phyloP scores from a whole-genome alignment of 495 filamentous ascomycete species.

The Usnea hakonensis region DNA sequence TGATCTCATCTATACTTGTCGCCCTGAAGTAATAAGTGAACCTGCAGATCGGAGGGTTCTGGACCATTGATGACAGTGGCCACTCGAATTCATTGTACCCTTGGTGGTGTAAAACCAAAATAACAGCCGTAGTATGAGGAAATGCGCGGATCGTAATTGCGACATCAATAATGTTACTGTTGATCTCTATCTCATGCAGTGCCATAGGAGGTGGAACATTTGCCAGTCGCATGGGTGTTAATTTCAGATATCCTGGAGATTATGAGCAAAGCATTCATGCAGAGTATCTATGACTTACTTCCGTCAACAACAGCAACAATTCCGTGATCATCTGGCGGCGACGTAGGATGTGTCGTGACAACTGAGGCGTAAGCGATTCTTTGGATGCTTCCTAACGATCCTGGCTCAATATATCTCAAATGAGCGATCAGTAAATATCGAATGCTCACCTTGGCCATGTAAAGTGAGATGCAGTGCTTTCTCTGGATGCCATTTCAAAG shows the following conservation, averaged over 20 bases:
- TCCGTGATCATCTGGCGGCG: conserved; percentile 69
- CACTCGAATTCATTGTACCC: conserved; percentile 60
- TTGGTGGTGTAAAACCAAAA: conserved; percentile 62
- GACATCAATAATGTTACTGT: conserved; percentile 61
- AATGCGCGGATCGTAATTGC: conserved; percentile 52
- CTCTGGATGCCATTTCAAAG: conserved; percentile 76
- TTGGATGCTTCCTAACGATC: conserved; percentile 38
- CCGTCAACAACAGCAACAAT: conserved; percentile 85
- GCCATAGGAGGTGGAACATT: conserved; percentile 93
- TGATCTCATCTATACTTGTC: neutral
- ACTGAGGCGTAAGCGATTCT: conserved; percentile 63
- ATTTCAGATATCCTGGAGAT: conserved; percentile 53
- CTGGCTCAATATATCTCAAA: conserved; percentile 5
- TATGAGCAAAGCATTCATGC: conserved; percentile 15
- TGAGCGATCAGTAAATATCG: neutral
- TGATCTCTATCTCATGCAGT: conserved; percentile 60
- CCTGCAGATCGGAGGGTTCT: conserved; percentile 15
- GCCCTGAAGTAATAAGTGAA: neutral
- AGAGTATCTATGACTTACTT: conserved; percentile 35
- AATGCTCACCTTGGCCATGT: conserved; percentile 35
- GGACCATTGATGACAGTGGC: conserved; percentile 32
- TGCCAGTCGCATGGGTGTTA: conserved; percentile 75
- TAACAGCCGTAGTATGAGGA: conserved; percentile 18
- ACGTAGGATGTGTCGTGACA: conserved; percentile 57
- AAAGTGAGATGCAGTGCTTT: conserved; percentile 59